phyloP scores from a whole-genome alignment of 2,329 filamentous ascomycete species.

The Alternaria tenuissima region DNA sequence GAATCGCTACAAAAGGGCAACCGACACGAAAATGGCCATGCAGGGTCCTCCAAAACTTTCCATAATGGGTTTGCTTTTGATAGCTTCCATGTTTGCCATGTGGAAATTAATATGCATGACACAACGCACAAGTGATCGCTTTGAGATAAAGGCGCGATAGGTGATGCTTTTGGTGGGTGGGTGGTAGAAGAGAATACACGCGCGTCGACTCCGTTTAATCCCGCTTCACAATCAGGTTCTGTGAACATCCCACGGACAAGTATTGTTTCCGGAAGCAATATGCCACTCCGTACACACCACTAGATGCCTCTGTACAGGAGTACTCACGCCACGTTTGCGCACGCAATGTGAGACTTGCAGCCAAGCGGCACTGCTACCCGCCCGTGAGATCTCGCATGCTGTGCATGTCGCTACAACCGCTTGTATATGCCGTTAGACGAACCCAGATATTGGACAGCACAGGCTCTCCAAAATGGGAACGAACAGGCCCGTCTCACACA shows the following conservation, averaged over 20 bases:
- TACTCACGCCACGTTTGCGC: slow-evolving; percentile 2
- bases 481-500: not conserved
- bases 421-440: slow-evolving; percentile 2
- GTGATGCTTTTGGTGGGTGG: not conserved
- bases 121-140: slow-evolving; percentile 1
- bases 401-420: slow-evolving; percentile 8
- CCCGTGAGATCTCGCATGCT: slow-evolving; percentile 9
- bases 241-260: not conserved
- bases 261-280: not conserved
- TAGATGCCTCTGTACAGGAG: not conserved
- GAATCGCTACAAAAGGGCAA: slow-evolving; percentile 1
- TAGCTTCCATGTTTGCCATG: slow-evolving; percentile 11
- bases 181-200: not conserved
- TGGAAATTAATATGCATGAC: slow-evolving; percentile 9
- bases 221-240: not conserved
- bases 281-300: not conserved
- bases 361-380: not conserved
- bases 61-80: not conserved
- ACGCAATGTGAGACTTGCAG: slow-evolving; percentile 5
- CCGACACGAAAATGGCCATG: not conserved
- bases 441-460: slow-evolving; percentile 3
- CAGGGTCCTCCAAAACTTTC: slow-evolving; percentile 8
- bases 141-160: not conserved
- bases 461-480: not conserved
- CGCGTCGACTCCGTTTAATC: not conserved